phyloP scores from a whole-genome alignment of 202 grass and related monocot species.

The Setaria italica region DNA sequence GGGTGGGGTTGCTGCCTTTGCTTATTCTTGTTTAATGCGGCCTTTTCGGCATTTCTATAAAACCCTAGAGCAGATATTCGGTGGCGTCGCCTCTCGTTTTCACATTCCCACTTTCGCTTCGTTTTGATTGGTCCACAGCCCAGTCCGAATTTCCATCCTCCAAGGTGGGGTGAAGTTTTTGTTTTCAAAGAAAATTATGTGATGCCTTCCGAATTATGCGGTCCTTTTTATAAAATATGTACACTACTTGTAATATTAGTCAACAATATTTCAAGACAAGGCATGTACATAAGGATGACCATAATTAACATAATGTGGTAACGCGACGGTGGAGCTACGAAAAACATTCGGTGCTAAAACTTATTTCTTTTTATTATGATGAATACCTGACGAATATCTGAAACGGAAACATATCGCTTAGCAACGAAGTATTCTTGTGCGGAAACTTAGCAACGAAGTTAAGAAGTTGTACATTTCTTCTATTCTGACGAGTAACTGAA shows the following conservation, averaged over 20 bases:
- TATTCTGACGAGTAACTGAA: too few species aligned
- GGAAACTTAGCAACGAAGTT: not conserved
- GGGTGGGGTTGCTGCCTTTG: conserved; percentile 25
- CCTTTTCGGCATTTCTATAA: conserved; percentile 50
- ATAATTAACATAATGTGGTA: too few species aligned
- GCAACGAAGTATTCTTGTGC: too few species aligned
- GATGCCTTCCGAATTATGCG: not conserved
- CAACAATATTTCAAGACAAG: not conserved
- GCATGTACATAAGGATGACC: too few species aligned
- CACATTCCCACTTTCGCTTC: conserved; percentile 28
- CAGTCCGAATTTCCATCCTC: not conserved
- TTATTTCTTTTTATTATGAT: not conserved
- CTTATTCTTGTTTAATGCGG: conserved; percentile 35
- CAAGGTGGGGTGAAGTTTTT: not conserved
- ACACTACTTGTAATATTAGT: not conserved
- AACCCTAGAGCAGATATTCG: conserved; percentile 38
- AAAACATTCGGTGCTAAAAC: too few species aligned
- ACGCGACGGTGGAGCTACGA: too few species aligned
- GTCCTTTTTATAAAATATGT: not conserved
- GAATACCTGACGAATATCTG: not conserved
- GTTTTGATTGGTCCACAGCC: not conserved
- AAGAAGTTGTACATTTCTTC: not conserved
- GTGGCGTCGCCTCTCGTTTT: conserved; percentile 4
- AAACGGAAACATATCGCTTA: not conserved
- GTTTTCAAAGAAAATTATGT: not conserved